These are phyloP conservation scores for Cercospora sp. DNA, from an alignment of 2,329 filamentous ascomycete species.

Conservation along the genomic window DNA sequence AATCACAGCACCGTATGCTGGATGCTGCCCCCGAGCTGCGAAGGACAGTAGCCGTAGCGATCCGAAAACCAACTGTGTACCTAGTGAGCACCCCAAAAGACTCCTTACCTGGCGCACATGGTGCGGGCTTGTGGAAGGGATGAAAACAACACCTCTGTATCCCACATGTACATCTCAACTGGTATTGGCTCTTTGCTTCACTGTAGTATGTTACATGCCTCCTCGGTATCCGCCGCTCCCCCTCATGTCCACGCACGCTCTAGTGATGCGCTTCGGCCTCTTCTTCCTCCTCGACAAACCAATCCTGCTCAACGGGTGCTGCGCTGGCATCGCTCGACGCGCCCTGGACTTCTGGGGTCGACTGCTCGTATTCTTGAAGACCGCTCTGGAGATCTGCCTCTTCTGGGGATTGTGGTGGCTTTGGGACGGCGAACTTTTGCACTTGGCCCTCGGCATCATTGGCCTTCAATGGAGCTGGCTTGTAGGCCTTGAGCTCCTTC, in stretches of 20 bases:
- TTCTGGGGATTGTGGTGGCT: conserved; percentile 84
- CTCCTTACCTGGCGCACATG: not conserved
- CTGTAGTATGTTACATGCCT: conserved; percentile 21
- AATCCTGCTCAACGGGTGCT: conserved; percentile 64
- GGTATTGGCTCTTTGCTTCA: conserved; percentile 20
- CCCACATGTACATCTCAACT: conserved; percentile 17
- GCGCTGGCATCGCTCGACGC: conserved; percentile 65
- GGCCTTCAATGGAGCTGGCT: conserved; percentile 78
- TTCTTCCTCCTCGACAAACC: conserved; percentile 49
- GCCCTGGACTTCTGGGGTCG: conserved; percentile 93
- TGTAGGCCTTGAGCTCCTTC: conserved; percentile 93
- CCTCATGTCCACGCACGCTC: not conserved
- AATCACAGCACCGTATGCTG: not conserved
- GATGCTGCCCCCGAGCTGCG: not conserved
- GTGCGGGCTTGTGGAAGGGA: not conserved
- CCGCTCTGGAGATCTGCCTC: conserved; percentile 89
- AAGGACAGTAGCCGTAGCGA: not conserved
- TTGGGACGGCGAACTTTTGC: conserved; percentile 79
- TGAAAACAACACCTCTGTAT: not conserved
- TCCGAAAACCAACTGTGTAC: too few species aligned
- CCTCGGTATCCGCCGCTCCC: not conserved
- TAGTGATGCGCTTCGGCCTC: conserved; percentile 22
- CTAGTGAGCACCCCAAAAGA: not conserved
- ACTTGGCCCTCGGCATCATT: conserved; percentile 88
- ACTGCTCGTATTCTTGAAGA: conserved; percentile 90